Base-by-base conservation (phyloP, 108 stramenopile genomes). In the Fistulifera solaris region DNA sequence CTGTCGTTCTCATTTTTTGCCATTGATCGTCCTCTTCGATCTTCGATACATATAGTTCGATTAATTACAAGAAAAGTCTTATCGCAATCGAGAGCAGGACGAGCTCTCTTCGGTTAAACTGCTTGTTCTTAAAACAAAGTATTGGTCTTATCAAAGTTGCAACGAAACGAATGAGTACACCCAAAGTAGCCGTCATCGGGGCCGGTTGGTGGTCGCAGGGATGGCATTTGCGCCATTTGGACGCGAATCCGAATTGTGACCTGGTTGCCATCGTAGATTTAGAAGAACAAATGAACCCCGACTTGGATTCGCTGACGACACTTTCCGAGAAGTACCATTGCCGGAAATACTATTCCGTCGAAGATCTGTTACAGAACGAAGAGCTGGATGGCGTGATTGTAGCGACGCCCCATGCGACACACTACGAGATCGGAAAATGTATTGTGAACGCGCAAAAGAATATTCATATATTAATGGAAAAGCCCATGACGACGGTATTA, bases 121-220 rank as follows among this genome's bases (percentile, higher is more conserved):
- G 31, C 31, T 35, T 8, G 31, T 8, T 35, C 31, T 35, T 8
- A 35, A 6, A 35, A 35, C 31, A 8, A 35, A 35, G 31, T 6
- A 35, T 35, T 35, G 8, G 31, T 8, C 31, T 6, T 35, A 3
- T 6, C 31, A 8, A 3, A 3, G 3, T 35, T 35, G 31, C 3
- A 35, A 35, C 8, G 31, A 35, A 8, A 35, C 3, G 3, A 35
- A 35, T 35, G 31, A 35, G 31, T 8, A 35, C 3, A 35, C 31
- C 44, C 7, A 45, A 45, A 39, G 72, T 83, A 53, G 82, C 73
- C 21, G 72, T 85, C 21, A 68, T 85, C 46, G 84, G 84, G 1
- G 75, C 75, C 8, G 84, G 84, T 11, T 85, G 80, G 80, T 85
- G 84, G 83, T 39, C 58, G 10, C 81, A 87, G 61, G 85, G 83